Percentiles rank a stretch among this genome's conserved stretches.
Evolutionary conservation across 306 rosid genomes (phyloP).

Genomic region (Spatholobus suberectus): DNA sequence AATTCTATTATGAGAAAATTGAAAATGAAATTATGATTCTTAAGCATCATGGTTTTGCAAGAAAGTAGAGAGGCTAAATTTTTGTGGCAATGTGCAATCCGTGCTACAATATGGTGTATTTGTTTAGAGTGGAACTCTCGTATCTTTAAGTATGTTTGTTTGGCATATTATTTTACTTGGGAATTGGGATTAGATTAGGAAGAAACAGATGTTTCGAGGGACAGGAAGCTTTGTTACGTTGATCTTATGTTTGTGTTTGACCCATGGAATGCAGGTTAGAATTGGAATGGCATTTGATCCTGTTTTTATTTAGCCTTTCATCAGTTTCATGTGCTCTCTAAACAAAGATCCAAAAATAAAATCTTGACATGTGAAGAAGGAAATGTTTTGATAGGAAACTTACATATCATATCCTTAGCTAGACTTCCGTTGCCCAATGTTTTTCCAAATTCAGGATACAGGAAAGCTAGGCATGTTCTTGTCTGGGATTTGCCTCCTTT

Average conservation of each 20-base stretch:
- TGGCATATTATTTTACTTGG: not conserved
- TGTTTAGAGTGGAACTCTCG: not conserved
- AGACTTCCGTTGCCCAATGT: not conserved
- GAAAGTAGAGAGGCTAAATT: no score
- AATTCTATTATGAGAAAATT: not conserved
- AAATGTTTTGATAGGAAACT: no score
- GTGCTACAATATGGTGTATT: not conserved
- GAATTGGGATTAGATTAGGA: not conserved
- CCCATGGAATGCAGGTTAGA: not conserved
- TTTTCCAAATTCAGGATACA: not conserved
- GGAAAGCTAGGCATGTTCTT: not conserved
- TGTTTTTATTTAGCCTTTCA: not conserved
- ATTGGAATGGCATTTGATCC: not conserved
- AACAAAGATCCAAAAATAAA: not conserved
- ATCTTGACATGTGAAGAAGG: not conserved
- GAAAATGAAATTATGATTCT: not conserved
- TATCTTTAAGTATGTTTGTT: not conserved
- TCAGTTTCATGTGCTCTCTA: not conserved
- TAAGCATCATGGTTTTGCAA: not conserved
- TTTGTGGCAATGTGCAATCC: not conserved
- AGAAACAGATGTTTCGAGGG: not conserved
- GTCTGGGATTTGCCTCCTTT: not conserved
- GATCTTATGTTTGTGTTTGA: not conserved
- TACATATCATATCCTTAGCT: no score
- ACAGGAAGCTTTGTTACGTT: no score